Conservation (phyloP, 148 eudicot species). For the Talinum fruticosum region DNA sequence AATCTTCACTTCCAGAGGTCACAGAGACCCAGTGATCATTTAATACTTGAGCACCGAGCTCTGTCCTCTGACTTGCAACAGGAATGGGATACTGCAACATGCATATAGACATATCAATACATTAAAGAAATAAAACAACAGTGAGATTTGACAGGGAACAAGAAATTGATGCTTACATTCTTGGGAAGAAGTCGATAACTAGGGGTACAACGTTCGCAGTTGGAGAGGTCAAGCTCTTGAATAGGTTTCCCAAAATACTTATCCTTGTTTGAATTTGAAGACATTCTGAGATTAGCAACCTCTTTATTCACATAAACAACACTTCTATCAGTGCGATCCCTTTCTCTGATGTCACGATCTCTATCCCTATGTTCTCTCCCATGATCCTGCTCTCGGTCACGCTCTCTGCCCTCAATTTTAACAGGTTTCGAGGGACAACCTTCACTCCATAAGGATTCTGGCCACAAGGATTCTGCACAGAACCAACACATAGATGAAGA, state of each 20-base stretch:
- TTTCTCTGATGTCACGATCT: conserved; percentile 55
- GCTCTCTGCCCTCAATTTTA: conserved; percentile 70
- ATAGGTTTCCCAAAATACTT: conserved; percentile 58
- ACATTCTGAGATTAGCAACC: conserved; percentile 49
- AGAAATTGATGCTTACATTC: conserved; percentile 49
- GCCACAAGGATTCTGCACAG: conserved; percentile 34
- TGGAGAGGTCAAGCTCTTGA: conserved; percentile 92
- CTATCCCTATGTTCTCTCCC: conserved; percentile 53
- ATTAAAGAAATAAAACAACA: not conserved
- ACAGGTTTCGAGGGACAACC: conserved; percentile 45
- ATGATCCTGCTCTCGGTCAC: conserved; percentile 56
- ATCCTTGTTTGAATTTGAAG: conserved; percentile 45
- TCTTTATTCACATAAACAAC: conserved; percentile 41
- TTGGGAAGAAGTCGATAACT: conserved; percentile 98
- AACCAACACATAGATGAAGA: conserved; percentile 1
- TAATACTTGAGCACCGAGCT: conserved; percentile 75
- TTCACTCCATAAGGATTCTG: conserved; percentile 76
- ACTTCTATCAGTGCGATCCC: conserved; percentile 56
- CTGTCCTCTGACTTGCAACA: conserved; percentile 83
- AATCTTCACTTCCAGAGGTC: conserved; percentile 97
- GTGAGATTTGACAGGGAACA: not conserved
- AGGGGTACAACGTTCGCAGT: conserved; percentile 87
- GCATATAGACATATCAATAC: conserved; percentile 9
- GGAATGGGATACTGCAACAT: conserved; percentile 82
- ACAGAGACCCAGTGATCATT: conserved; percentile 99